These are phyloP conservation scores for Marasmius tenuissimus DNA, from an alignment of 1,284 basidiomycete species.

Conservation along the genomic window DNA sequence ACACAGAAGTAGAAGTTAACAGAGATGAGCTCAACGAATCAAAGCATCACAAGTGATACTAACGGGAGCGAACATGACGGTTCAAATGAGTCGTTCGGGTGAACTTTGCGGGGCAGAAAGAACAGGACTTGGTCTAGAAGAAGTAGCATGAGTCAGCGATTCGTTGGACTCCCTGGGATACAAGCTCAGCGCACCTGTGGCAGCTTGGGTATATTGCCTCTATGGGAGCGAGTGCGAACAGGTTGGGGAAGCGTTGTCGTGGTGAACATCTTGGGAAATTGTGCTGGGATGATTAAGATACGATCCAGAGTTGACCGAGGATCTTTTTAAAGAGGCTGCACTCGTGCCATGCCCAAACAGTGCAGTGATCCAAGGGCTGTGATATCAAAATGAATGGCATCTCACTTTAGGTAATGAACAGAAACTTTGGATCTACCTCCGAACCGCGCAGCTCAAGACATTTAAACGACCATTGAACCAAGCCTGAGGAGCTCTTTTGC, in stretches of 20 bases:
- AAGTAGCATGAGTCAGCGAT: too few species aligned
- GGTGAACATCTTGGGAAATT: too few species aligned
- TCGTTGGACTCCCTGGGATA: neutral
- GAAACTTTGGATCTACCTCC: neutral
- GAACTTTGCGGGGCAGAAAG: constrained; percentile 57
- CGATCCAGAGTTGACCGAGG: neutral
- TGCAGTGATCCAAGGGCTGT: neutral
- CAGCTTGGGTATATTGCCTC: constrained; percentile 7
- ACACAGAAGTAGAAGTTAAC: neutral
- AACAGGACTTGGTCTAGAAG: constrained; percentile 44
- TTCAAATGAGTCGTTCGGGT: constrained; percentile 59
- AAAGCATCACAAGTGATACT: constrained; percentile 11
- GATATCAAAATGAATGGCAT: neutral
- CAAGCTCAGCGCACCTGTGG: constrained; percentile 20
- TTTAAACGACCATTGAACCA: neutral
- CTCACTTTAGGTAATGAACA: neutral
- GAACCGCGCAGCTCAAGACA: neutral
- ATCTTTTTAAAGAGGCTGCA: neutral
- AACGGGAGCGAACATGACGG: constrained; percentile 49
- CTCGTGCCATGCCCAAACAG: constrained; percentile 1
- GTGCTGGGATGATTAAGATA: neutral
- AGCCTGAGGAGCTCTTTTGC: too few species aligned
- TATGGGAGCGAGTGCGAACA: constrained; percentile 3
- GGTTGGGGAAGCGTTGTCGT: neutral
- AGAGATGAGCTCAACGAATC: neutral